Evolutionary conservation across 352 stramenopile genomes (phyloP), one percentile per base, ranked within the genome.

Genomic region (Pythium dissotocum): DNA sequence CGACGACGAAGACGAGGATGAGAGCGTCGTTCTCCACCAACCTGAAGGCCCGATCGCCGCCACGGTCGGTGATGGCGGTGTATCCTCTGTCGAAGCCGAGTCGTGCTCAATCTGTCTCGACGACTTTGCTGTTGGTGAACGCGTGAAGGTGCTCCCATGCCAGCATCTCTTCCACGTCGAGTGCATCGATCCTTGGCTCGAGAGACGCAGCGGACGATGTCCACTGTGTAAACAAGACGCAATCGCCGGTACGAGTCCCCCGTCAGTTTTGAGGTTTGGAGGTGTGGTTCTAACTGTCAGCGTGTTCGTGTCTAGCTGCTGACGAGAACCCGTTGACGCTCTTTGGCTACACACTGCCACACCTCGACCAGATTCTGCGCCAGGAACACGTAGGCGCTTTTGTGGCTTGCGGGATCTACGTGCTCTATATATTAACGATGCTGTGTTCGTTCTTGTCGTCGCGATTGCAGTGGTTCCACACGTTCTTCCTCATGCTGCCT

Each of bases 111-210:
- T 94, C 58, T 95, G 87, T 56, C 60, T 95, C 40, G 85, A 94
- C 26, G 84, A 93, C 35, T 94, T 93, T 59, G 68, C 77, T 28
- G 63, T 73, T 6, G 77, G 76, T 40, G 77, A 80, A 6, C 67
- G 77, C 30, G 80, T 95, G 24, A 93, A 93, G 67, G 75, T 95
- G 32, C 78, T 97, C 35, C 87, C 89, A 18, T 97, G 89, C 49
- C 81, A 90, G 28, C 89, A 97, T 58, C 90, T 91, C 60, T 97
- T 90, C 60, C 89, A 97, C 58, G 81, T 90, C 14, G 71, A 87
- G 26, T 97, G 89, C 64, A 97, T 97, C 54, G 86, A 94, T 38
- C 85, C 83, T 49, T 97, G 89, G 89, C 82, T 97, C 9, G 88
- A 94, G 56, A 69, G 74, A 7, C 83, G 83, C 53, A 94, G 86